Percentiles rank a stretch among this genome's conserved stretches.
These are phyloP conservation scores for Neocatenulostroma microsporum DNA, from an alignment of 2,329 filamentous ascomycete species.

Conservation along the genomic window DNA sequence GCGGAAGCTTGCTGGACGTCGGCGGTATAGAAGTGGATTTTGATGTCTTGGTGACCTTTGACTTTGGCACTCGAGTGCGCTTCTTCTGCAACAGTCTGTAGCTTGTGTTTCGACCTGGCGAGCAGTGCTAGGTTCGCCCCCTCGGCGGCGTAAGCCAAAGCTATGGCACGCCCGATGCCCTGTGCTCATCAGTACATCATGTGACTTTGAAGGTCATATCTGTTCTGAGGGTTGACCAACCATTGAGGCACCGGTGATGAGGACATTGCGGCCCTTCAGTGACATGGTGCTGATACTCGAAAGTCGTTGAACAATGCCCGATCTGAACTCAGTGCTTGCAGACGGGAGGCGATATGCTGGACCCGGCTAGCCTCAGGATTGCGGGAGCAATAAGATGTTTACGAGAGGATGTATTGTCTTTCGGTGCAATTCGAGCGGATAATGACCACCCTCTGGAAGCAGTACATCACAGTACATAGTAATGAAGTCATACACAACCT, in stretches of 20 bases:
- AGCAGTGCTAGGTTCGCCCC: slow-evolving; percentile 39
- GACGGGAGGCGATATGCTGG: too few species aligned
- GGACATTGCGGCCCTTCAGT: slow-evolving; percentile 13
- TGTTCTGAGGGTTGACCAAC: slow-evolving; percentile 5
- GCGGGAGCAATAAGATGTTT: too few species aligned
- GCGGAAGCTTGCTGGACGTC: slow-evolving; percentile 30
- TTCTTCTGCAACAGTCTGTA: slow-evolving; percentile 16
- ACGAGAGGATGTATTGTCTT: too few species aligned
- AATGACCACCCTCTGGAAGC: too few species aligned
- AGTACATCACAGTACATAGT: too few species aligned
- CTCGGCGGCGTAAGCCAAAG: slow-evolving; percentile 31
- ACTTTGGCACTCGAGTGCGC: slow-evolving; percentile 6
- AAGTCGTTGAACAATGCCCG: too few species aligned
- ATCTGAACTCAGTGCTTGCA: too few species aligned
- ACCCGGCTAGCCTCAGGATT: too few species aligned
- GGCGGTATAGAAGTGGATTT: slow-evolving; percentile 23
- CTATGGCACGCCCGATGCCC: slow-evolving; percentile 43
- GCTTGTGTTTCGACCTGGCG: slow-evolving; percentile 31
- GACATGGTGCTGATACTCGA: too few species aligned
- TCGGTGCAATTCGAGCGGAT: too few species aligned
- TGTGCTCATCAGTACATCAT: slow-evolving; percentile 2
- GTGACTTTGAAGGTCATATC: not conserved
- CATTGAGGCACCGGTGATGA: slow-evolving; percentile 17
- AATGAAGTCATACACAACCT: too few species aligned
- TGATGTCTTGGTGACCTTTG: slow-evolving; percentile 6